Evolutionary conservation across 2,329 filamentous ascomycete species (phyloP).

Genomic region (Aspergillus ibericus): DNA sequence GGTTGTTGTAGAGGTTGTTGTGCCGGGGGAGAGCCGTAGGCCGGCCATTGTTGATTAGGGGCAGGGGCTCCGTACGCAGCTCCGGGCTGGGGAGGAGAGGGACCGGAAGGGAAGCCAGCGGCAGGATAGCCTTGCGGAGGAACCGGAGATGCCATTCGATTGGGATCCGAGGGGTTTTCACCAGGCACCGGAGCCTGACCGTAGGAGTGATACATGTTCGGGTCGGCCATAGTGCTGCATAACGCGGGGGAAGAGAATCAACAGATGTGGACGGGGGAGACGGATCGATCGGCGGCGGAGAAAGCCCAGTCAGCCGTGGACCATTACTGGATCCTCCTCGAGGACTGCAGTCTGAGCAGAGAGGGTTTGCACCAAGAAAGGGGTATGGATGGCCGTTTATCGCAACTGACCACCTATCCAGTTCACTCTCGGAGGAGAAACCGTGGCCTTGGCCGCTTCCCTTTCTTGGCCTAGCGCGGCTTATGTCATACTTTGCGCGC

Average conservation of each 20-base stretch:
- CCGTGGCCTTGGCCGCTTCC: constrained; percentile 1
- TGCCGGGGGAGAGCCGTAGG: constrained; percentile 25
- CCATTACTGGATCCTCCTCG: constrained; percentile 8
- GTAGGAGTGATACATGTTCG: constrained; percentile 42
- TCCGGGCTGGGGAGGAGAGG: constrained; percentile 41
- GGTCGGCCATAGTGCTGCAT: constrained; percentile 45
- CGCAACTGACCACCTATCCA: constrained; percentile 37
- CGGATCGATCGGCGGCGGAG: constrained; percentile 7
- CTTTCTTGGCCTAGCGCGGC: neutral
- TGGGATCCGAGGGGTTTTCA: constrained; percentile 58
- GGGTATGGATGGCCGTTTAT: constrained; percentile 8
- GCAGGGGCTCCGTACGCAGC: constrained; percentile 36
- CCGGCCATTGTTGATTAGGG: constrained; percentile 34
- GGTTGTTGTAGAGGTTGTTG: constrained; percentile 27
- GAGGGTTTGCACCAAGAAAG: neutral
- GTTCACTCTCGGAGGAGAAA: neutral
- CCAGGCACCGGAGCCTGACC: constrained; percentile 34
- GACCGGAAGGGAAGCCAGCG: constrained; percentile 35
- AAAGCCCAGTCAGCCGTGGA: constrained; percentile 4
- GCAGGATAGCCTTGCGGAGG: constrained; percentile 54
- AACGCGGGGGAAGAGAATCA: constrained; percentile 17
- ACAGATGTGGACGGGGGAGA: constrained; percentile 5
- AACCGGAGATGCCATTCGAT: constrained; percentile 49
- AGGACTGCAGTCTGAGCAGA: neutral
- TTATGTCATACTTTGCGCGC: neutral